These are phyloP conservation scores for Aureobasidium pullulans DNA, from an alignment of 2,329 filamentous ascomycete genomes.

Conservation along the genomic window DNA sequence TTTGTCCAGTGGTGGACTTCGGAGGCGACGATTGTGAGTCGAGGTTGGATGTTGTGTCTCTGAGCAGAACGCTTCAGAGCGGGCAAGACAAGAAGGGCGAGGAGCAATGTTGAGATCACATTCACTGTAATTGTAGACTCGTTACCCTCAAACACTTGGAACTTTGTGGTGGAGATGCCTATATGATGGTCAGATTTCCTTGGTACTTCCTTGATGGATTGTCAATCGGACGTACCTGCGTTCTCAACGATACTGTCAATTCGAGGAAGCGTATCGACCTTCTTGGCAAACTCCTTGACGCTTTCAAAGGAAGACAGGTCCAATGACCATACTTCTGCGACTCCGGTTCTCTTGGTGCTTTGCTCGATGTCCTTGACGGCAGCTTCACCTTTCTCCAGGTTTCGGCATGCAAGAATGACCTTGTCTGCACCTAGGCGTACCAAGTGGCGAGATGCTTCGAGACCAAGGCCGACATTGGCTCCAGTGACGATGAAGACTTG, in stretches of 20 bases:
- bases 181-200: not conserved
- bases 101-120: conserved; percentile 45
- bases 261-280: conserved; percentile 20
- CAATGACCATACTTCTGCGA: conserved; percentile 40
- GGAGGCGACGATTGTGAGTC: conserved; percentile 33
- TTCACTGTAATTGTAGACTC: conserved; percentile 48
- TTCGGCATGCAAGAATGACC: conserved; percentile 41
- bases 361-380: conserved; percentile 35
- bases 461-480: conserved; percentile 41
- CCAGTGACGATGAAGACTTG: conserved; percentile 43
- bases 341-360: conserved; percentile 24
- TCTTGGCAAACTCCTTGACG: conserved; percentile 30
- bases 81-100: conserved; percentile 45
- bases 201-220: not conserved
- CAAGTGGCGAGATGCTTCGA: conserved; percentile 39
- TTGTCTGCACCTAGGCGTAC: conserved; percentile 32
- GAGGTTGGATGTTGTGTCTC: conserved; percentile 28
- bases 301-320: conserved; percentile 35
- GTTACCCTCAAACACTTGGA: conserved; percentile 34
- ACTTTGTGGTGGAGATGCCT: conserved; percentile 32
- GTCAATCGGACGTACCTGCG: conserved; percentile 19
- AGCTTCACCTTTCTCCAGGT: conserved; percentile 35
- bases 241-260: conserved; percentile 23
- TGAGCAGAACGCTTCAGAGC: conserved; percentile 39
- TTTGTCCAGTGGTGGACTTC: conserved; percentile 36